Evolutionary conservation across 441 rosid genomes (phyloP).

Genomic region (Aquilaria agallochum): DNA sequence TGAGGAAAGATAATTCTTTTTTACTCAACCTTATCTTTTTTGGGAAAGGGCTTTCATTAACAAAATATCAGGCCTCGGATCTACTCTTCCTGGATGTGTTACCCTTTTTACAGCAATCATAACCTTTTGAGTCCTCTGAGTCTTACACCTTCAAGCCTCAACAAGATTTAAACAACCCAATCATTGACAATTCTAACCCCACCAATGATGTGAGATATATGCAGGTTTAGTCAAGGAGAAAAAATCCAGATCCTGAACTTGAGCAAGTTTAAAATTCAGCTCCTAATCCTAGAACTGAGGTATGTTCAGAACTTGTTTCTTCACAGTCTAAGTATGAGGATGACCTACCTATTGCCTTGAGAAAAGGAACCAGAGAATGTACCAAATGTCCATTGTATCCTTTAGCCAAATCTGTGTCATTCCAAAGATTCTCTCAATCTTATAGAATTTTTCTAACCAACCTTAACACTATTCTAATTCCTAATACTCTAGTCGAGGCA

Average conservation of each 20-base stretch:
- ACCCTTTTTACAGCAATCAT: too few species aligned
- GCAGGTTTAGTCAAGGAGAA: too few species aligned
- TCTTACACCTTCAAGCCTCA: too few species aligned
- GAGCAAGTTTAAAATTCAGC: not conserved
- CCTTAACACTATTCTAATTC: not conserved
- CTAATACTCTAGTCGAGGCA: not conserved
- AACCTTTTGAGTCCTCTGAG: too few species aligned
- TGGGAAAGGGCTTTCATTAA: not conserved
- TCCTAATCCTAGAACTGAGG: not conserved
- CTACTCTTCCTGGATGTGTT: too few species aligned
- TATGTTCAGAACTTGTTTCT: not conserved
- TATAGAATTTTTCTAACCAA: too few species aligned
- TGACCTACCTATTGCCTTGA: not conserved
- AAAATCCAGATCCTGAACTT: too few species aligned
- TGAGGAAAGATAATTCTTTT: not conserved
- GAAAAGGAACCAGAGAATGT: not conserved
- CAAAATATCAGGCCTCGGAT: too few species aligned
- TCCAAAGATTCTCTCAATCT: not conserved
- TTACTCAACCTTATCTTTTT: not conserved
- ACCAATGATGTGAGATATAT: too few species aligned
- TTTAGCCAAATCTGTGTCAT: not conserved
- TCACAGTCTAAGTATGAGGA: not conserved
- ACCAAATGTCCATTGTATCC: not conserved
- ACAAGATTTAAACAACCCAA: too few species aligned
- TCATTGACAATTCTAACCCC: too few species aligned